Evolutionary conservation across 345 rosid species (phyloP).

Genomic region (Passiflora organensis): DNA sequence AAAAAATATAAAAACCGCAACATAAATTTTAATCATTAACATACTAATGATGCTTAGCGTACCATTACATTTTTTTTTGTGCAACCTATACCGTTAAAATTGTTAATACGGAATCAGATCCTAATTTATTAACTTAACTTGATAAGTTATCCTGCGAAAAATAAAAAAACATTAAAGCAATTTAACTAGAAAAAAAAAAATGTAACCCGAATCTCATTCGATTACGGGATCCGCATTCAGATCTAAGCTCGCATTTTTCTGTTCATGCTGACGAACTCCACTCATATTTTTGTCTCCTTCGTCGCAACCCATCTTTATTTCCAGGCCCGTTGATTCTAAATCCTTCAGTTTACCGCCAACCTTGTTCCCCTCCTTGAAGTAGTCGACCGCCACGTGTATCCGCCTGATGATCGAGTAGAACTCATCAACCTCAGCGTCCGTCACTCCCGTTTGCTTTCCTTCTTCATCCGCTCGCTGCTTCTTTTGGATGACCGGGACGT

Average conservation of each 20-base stretch:
- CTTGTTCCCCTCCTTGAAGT: slow-evolving; percentile 17
- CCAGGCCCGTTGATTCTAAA: neutral
- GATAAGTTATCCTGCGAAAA: no score
- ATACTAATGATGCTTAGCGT: no score
- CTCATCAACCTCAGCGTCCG: slow-evolving; percentile 40
- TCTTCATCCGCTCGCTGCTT: slow-evolving; percentile 1
- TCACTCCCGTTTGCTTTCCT: slow-evolving; percentile 6
- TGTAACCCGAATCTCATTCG: neutral
- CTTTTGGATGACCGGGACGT: neutral
- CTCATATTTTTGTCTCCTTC: neutral
- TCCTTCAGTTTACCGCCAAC: neutral
- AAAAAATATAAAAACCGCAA: no score
- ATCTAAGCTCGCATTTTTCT: neutral
- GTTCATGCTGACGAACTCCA: neutral
- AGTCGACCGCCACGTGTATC: slow-evolving; percentile 26
- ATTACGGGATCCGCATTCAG: slow-evolving; percentile 3
- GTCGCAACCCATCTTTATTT: neutral
- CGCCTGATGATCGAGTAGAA: slow-evolving; percentile 35
- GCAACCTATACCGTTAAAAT: no score
- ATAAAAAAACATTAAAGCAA: no score
- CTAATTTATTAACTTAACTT: no score
- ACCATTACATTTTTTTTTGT: no score
- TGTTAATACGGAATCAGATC: no score
- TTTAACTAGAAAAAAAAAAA: neutral
- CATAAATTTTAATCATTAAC: no score